A percentile compares a stretch with the other conserved stretches of the same genome.
Conservation (phyloP, 306 rosid genomes). For the Quercus aquifolioides region DNA sequence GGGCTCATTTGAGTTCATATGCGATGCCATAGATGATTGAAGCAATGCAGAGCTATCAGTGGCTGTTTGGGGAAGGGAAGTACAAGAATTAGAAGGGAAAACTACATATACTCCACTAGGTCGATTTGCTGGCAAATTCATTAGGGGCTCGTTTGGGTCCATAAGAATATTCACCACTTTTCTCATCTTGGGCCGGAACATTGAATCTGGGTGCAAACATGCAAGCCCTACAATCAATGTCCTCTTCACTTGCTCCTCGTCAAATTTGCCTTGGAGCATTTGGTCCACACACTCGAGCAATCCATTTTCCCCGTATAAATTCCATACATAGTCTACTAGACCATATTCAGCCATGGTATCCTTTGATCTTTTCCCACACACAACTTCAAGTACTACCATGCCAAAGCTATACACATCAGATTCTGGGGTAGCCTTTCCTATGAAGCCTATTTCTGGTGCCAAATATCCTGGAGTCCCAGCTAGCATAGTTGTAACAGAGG, state of each 20-base stretch:
- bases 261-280: constrained; percentile 20
- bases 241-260: constrained; percentile 45
- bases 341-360: constrained; percentile 28
- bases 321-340: constrained; percentile 54
- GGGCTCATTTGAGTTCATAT: too few relatives aligned
- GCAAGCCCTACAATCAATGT: constrained; percentile 51
- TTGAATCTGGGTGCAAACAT: constrained; percentile 47
- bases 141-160: constrained; percentile 42
- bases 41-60: too few relatives aligned
- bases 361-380: constrained; percentile 55
- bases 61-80: not conserved
- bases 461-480: constrained; percentile 57
- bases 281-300: constrained; percentile 48
- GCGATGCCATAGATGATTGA: too few relatives aligned
- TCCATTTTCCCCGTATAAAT: constrained; percentile 23
- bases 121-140: constrained; percentile 36
- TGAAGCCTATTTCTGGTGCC: constrained; percentile 54
- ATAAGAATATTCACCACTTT: constrained; percentile 45
- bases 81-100: constrained; percentile 24
- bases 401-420: constrained; percentile 64
- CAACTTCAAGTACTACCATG: constrained; percentile 56
- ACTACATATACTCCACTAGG: constrained; percentile 41
- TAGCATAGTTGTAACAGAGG: constrained; percentile 27
- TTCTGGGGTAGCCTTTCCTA: constrained; percentile 50
- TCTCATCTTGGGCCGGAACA: constrained; percentile 49